Evolutionary conservation across 2,329 filamentous ascomycete species (phyloP).

Genomic region (Neophaeococcomyces mojaviensis): DNA sequence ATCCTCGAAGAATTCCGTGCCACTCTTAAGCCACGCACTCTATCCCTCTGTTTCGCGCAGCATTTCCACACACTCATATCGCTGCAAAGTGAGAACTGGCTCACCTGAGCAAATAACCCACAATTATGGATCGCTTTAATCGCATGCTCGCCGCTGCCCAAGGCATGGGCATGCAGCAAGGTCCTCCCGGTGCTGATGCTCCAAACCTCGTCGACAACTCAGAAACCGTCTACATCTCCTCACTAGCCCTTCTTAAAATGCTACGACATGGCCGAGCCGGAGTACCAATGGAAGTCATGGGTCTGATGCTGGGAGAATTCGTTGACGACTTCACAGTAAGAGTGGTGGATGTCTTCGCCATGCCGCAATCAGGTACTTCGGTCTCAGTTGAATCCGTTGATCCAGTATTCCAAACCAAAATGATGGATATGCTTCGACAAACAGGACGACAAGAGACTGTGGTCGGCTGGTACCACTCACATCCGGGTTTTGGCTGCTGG

Average conservation of each 20-base stretch:
- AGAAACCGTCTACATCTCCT: slow-evolving; percentile 98
- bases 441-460: slow-evolving; percentile 94
- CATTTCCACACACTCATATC: neutral
- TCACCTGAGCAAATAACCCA: neutral
- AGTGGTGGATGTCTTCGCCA: slow-evolving; percentile 97
- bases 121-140: slow-evolving; percentile 80
- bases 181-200: slow-evolving; percentile 45
- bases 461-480: slow-evolving; percentile 98
- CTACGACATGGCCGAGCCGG: slow-evolving; percentile 92
- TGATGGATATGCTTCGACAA: slow-evolving; percentile 99
- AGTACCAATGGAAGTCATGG: slow-evolving; percentile 99
- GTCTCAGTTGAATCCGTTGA: slow-evolving; percentile 98
- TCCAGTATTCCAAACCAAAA: slow-evolving; percentile 98
- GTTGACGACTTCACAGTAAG: slow-evolving; percentile 98
- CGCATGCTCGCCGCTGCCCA: slow-evolving; percentile 73
- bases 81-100: neutral
- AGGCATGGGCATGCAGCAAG: slow-evolving; percentile 43
- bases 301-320: slow-evolving; percentile 96
- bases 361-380: slow-evolving; percentile 97
- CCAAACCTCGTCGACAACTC: slow-evolving; percentile 93
- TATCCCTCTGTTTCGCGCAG: no score
- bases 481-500: slow-evolving; percentile 99
- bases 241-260: slow-evolving; percentile 95
- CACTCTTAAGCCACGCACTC: no score
- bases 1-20: no score